Conservation (phyloP, 208 protist genomes). For the Acanthamoeba triangularis region DNA sequence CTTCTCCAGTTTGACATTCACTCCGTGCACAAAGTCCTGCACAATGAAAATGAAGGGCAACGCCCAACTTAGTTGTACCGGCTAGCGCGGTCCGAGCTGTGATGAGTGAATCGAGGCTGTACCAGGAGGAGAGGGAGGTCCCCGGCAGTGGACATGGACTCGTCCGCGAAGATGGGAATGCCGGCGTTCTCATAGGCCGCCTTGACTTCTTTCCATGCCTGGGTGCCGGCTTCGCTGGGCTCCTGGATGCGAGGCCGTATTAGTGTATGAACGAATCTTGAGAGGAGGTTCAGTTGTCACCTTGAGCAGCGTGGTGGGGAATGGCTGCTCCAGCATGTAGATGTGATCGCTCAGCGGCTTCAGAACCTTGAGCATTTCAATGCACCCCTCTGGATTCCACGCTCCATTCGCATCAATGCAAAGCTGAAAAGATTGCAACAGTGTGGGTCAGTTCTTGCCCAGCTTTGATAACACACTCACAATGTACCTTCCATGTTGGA, state of each 20-base stretch:
- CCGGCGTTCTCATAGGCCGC: constrained; percentile 2
- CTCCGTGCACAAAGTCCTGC: constrained; percentile 64
- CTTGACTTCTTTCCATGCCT: constrained; percentile 8
- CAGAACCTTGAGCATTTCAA: constrained; percentile 47
- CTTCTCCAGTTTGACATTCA: constrained; percentile 73
- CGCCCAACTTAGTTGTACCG: neutral
- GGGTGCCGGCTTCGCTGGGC: neutral
- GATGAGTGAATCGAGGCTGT: neutral
- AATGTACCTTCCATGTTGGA: neutral
- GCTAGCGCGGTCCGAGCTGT: neutral
- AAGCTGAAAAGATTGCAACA: neutral
- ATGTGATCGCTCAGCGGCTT: neutral
- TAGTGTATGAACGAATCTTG: neutral
- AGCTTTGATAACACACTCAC: neutral
- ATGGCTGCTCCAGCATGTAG: constrained; percentile 58
- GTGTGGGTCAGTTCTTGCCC: neutral
- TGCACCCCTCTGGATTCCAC: constrained; percentile 15
- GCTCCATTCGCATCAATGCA: constrained; percentile 54
- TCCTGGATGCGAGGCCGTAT: neutral
- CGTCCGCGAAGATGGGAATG: constrained; percentile 40
- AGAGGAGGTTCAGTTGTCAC: neutral
- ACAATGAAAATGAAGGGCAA: neutral
- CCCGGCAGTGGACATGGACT: constrained; percentile 17
- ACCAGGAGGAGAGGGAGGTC: constrained; percentile 17
- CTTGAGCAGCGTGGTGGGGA: constrained; percentile 38